Percentiles rank a stretch among this genome's conserved stretches.
These are phyloP conservation scores for Hymenoscyphus linearis DNA, from an alignment of 2,329 filamentous ascomycete species.

Conservation along the genomic window DNA sequence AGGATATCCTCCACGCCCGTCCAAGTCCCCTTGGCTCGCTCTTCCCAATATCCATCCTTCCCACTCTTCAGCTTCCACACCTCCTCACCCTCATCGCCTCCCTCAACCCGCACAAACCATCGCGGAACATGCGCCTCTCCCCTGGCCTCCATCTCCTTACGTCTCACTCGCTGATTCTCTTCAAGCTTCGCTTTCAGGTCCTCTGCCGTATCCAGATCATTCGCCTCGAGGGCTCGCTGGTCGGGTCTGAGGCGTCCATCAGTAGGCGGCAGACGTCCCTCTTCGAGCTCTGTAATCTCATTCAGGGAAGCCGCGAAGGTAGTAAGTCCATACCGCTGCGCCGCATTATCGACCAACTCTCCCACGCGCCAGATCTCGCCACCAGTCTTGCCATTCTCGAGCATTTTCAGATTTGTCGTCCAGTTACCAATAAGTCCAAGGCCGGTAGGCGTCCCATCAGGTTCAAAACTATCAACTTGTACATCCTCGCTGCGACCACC, in stretches of 20 bases:
- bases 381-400: slow-evolving; percentile 56
- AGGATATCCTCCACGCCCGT: slow-evolving; percentile 47
- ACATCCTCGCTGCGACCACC: slow-evolving; percentile 91
- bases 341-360: slow-evolving; percentile 69
- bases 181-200: slow-evolving; percentile 76
- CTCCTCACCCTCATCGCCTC: slow-evolving; percentile 56
- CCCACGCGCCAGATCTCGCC: slow-evolving; percentile 76
- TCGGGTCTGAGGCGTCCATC: slow-evolving; percentile 83
- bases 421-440: slow-evolving; percentile 75
- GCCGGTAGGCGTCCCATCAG: slow-evolving; percentile 59
- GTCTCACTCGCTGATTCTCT: slow-evolving; percentile 72
- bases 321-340: slow-evolving; percentile 82
- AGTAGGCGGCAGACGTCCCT: slow-evolving; percentile 68
- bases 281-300: slow-evolving; percentile 77
- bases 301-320: slow-evolving; percentile 82
- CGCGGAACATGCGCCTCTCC: slow-evolving; percentile 68
- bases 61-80: slow-evolving; percentile 73
- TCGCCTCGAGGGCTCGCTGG: slow-evolving; percentile 77
- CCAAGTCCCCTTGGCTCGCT: slow-evolving; percentile 66
- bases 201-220: slow-evolving; percentile 79
- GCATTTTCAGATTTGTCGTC: slow-evolving; percentile 68
- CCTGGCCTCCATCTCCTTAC: slow-evolving; percentile 68
- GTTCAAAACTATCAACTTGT: slow-evolving; percentile 64
- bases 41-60: slow-evolving; percentile 92
- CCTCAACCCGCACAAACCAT: slow-evolving; percentile 74